A percentile compares a stretch with the other conserved stretches of the same genome.
phyloP scores from a whole-genome alignment of 1,139 yeast species.

The Suhomyces maxii region DNA sequence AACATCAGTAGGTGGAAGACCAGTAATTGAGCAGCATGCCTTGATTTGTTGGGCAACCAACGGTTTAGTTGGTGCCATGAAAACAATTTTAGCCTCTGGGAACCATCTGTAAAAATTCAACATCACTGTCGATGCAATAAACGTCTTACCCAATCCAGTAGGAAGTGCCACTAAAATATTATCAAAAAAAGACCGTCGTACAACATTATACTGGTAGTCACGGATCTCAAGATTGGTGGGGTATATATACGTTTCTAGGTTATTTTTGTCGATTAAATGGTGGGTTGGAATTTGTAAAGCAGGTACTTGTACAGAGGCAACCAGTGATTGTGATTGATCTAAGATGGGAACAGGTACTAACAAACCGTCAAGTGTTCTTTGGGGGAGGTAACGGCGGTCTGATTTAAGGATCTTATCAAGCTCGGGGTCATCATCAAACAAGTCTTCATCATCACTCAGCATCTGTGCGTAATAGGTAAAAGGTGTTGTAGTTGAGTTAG shows the following conservation, averaged over 20 bases:
- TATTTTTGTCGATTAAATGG: conserved; percentile 47
- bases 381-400: conserved; percentile 9
- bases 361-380: conserved; percentile 15
- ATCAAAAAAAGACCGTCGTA: conserved; percentile 65
- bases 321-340: neutral
- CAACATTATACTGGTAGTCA: conserved; percentile 85
- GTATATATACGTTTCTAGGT: conserved; percentile 59
- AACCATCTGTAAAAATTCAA: conserved; percentile 88
- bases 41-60: conserved; percentile 96
- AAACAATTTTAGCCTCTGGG: conserved; percentile 70
- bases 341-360: neutral
- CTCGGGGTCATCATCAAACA: conserved; percentile 13
- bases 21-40: conserved; percentile 88
- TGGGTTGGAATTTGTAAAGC: conserved; percentile 40
- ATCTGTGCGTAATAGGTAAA: neutral
- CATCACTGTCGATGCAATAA: conserved; percentile 93
- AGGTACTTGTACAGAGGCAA: neutral
- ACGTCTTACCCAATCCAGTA: conserved; percentile 96
- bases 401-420: conserved; percentile 8
- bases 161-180: conserved; percentile 90
- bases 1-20: conserved; percentile 71
- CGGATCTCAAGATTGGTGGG: conserved; percentile 84
- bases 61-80: conserved; percentile 97
- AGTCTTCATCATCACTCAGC: conserved; percentile 6
- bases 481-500: neutral